phyloP scores from a whole-genome alignment of 2,329 filamentous ascomycete genomes.

The Pseudogymnoascus sp. region DNA sequence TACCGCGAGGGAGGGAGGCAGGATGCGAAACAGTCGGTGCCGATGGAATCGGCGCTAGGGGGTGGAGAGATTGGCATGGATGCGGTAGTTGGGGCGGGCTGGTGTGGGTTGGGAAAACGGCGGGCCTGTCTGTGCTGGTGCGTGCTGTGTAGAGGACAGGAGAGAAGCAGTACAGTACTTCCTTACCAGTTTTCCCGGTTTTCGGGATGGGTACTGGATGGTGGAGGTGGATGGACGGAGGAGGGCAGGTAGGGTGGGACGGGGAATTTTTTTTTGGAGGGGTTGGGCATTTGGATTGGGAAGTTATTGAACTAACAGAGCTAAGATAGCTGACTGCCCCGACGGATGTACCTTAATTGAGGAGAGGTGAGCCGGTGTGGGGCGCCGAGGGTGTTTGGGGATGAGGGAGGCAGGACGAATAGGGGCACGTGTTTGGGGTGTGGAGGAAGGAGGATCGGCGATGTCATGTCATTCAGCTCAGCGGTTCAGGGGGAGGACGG shows the following conservation, averaged over 20 bases:
- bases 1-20: neutral
- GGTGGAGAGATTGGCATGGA: neutral
- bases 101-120: neutral
- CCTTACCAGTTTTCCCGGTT: neutral
- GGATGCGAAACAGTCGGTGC: neutral
- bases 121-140: neutral
- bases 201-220: neutral
- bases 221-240: neutral
- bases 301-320: neutral
- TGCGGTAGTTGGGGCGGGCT: neutral
- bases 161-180: neutral
- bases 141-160: neutral
- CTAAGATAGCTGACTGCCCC: neutral
- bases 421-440: neutral
- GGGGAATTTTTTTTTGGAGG: neutral
- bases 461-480: slow-evolving; percentile 1
- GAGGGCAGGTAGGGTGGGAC: neutral
- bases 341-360: slow-evolving; percentile 2
- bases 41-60: neutral
- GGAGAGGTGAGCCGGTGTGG: neutral
- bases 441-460: neutral
- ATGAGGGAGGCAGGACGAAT: neutral
- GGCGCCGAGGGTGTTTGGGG: neutral
- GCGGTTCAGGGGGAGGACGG: neutral
- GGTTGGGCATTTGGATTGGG: neutral